A percentile compares a stretch with the other conserved stretches of the same genome.
Conservation (phyloP, 306 rosid species). For the Sphenostylis stenocarpa region DNA sequence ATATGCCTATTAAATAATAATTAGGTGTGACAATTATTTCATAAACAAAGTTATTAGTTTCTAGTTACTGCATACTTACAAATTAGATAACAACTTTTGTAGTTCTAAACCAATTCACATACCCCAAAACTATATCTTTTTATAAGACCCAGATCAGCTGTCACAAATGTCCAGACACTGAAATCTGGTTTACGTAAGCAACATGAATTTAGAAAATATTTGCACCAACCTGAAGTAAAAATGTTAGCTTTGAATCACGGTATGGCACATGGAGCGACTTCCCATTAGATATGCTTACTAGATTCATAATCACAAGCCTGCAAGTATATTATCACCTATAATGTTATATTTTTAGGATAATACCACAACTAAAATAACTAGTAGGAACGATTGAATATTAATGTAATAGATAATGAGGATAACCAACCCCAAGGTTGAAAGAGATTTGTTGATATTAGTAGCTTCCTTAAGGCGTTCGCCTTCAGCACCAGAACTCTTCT, state of each 20-base stretch:
- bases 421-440: constrained; percentile 91
- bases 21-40: not conserved
- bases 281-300: constrained; percentile 81
- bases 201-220: constrained; percentile 18
- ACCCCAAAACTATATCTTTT: not conserved
- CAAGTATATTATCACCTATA: constrained; percentile 30
- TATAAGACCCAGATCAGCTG: not conserved
- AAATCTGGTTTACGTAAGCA: constrained; percentile 7
- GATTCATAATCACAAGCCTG: constrained; percentile 99
- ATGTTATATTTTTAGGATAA: constrained; percentile 8
- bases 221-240: constrained; percentile 85
- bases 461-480: constrained; percentile 99
- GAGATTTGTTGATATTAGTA: constrained; percentile 95
- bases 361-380: not conserved
- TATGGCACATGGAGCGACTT: constrained; percentile 96
- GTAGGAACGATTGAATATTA: not conserved
- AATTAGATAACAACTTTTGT: not conserved
- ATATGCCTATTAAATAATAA: not conserved
- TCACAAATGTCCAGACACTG: not conserved
- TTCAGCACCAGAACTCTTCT: constrained; percentile 99
- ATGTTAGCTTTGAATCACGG: constrained; percentile 94
- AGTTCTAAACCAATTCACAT: not conserved
- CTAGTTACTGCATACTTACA: not conserved
- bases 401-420: constrained; percentile 16
- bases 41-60: not conserved